Percentiles rank a stretch among this genome's conserved stretches.
Evolutionary conservation across 352 stramenopile species (phyloP).

Genomic region (Phytophthora melonis): DNA sequence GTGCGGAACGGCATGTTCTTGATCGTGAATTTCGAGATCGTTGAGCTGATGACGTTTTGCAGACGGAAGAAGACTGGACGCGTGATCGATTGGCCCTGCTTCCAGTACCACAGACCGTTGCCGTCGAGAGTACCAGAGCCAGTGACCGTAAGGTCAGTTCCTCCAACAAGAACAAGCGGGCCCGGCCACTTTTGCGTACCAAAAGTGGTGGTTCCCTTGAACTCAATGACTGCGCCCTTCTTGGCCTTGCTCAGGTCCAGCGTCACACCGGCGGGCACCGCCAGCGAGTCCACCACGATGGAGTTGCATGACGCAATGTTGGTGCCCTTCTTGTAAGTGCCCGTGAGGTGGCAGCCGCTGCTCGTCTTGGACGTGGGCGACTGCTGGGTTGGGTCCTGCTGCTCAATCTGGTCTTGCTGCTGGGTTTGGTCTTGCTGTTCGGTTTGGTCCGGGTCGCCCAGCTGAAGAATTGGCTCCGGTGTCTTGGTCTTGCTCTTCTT

Average conservation of each 20-base stretch:
- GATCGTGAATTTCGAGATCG: constrained; percentile 40
- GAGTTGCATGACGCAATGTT: constrained; percentile 36
- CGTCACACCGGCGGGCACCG: constrained; percentile 39
- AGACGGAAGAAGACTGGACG: constrained; percentile 29
- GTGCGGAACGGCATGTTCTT: constrained; percentile 39
- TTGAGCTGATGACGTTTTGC: constrained; percentile 27
- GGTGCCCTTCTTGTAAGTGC: constrained; percentile 39
- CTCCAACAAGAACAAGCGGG: constrained; percentile 34
- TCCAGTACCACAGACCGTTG: constrained; percentile 49
- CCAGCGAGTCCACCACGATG: constrained; percentile 34
- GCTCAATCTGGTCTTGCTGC: constrained; percentile 16
- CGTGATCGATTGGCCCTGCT: constrained; percentile 38
- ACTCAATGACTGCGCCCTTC: constrained; percentile 35
- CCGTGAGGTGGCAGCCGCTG: constrained; percentile 31
- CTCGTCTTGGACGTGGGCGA: constrained; percentile 18
- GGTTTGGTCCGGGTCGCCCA: constrained; percentile 4
- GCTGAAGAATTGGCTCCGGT: neutral
- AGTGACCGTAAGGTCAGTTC: constrained; percentile 29
- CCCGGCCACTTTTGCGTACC: constrained; percentile 36
- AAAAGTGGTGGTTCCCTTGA: constrained; percentile 45
- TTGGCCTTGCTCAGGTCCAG: constrained; percentile 42
- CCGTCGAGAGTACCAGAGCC: constrained; percentile 43
- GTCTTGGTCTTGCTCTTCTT: constrained; percentile 18
- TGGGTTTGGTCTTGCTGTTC: constrained; percentile 32
- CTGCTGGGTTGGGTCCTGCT: constrained; percentile 9